These are phyloP conservation scores for Sherardia arvensis DNA, from an alignment of 257 asterid genomes.

Conservation along the genomic window DNA sequence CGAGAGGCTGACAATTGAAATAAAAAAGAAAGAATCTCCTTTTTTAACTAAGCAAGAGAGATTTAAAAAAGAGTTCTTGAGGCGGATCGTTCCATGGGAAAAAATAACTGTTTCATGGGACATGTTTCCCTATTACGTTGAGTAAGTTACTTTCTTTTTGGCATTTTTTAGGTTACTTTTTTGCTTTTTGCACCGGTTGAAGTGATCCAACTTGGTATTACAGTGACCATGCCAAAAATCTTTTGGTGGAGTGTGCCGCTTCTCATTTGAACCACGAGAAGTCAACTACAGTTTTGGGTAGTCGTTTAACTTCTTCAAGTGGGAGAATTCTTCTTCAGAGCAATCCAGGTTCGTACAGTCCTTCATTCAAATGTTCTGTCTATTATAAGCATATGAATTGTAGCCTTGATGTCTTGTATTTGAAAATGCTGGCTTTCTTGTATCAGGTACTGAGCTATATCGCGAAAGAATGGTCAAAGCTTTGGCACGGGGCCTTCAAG, in stretches of 20 bases:
- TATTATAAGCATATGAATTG: not conserved
- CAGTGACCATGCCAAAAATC: conserved; percentile 65
- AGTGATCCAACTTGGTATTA: conserved; percentile 25
- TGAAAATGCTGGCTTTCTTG: conserved; percentile 15
- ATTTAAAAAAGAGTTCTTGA: conserved; percentile 65
- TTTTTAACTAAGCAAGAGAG: conserved; percentile 63
- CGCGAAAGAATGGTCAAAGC: conserved; percentile 96
- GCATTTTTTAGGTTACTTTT: not conserved
- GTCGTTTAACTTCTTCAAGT: conserved; percentile 70
- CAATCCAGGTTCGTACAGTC: conserved; percentile 51
- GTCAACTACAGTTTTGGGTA: conserved; percentile 54
- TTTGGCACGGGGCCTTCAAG: conserved; percentile 76
- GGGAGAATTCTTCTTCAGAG: conserved; percentile 88
- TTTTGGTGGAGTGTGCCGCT: conserved; percentile 85
- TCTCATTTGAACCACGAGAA: conserved; percentile 78
- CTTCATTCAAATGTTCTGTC: not conserved
- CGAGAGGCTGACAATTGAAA: conserved; percentile 74
- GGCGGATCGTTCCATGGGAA: conserved; percentile 93
- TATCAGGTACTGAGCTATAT: conserved; percentile 84
- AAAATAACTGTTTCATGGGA: conserved; percentile 88
- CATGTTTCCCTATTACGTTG: conserved; percentile 78
- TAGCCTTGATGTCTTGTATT: conserved; percentile 11
- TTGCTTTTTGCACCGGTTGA: conserved; percentile 12
- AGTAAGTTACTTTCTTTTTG: conserved; percentile 37
- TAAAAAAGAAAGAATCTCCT: conserved; percentile 81